Evolutionary conservation across 2,329 filamentous ascomycete genomes (phyloP).

Genomic region (Monilinia fructicola): DNA sequence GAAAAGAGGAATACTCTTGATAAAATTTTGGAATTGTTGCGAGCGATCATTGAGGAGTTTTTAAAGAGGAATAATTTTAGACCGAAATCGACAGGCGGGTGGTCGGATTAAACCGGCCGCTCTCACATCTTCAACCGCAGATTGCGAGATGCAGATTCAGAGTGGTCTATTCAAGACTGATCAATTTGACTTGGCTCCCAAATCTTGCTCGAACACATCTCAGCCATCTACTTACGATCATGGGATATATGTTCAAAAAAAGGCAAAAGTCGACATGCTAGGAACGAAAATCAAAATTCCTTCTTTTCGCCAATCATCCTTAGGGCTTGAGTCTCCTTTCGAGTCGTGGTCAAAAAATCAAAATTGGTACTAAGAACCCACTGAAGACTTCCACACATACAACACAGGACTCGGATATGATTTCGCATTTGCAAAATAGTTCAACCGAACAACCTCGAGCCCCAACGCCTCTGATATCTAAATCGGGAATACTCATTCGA

Average conservation of each 20-base stretch:
- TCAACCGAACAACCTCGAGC: background rate
- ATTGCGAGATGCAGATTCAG: background rate
- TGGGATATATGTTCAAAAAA: background rate
- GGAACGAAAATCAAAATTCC: slow-evolving; percentile 35
- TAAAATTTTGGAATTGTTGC: slow-evolving; percentile 64
- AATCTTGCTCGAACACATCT: background rate
- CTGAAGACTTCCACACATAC: background rate
- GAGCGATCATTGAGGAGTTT: slow-evolving; percentile 70
- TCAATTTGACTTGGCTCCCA: background rate
- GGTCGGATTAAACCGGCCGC: background rate
- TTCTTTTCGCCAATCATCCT: slow-evolving; percentile 28
- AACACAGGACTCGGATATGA: background rate
- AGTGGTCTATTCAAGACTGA: background rate
- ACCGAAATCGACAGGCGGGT: slow-evolving; percentile 26
- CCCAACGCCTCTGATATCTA: slow-evolving; percentile 42
- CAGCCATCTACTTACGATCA: background rate
- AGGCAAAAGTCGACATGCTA: slow-evolving; percentile 23
- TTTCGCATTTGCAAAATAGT: background rate
- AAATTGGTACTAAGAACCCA: slow-evolving; percentile 35
- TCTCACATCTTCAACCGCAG: background rate
- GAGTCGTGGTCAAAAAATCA: slow-evolving; percentile 44
- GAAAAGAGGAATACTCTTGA: slow-evolving; percentile 45
- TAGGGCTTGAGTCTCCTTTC: slow-evolving; percentile 40
- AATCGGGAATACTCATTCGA: slow-evolving; percentile 46
- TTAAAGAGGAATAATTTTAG: slow-evolving; percentile 68